Percentiles rank a stretch among this genome's conserved stretches.
Conservation (phyloP, 2,329 filamentous ascomycete species). For the Diaporthe ilicicola region DNA sequence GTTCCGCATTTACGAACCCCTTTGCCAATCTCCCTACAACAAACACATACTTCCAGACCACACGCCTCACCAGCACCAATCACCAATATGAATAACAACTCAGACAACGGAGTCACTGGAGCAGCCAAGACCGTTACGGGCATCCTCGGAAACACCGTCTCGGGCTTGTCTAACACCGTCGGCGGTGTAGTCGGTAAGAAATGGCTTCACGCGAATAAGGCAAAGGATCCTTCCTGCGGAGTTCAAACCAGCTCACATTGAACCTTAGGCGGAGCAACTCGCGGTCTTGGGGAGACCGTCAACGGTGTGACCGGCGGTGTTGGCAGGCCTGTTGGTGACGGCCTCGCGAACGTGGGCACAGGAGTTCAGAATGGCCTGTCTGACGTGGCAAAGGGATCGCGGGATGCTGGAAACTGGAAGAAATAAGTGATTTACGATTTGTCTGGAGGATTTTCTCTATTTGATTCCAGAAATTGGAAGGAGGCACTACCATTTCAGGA, state of each 20-base stretch:
- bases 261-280: conserved; percentile 61
- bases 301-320: conserved; percentile 61
- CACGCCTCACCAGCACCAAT: neutral
- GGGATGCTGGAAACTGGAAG: conserved; percentile 68
- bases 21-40: no score
- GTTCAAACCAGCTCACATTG: neutral
- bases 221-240: no score
- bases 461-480: no score
- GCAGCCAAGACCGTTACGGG: conserved; percentile 39
- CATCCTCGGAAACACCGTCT: conserved; percentile 43
- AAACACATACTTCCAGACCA: neutral
- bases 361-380: conserved; percentile 61
- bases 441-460: neutral
- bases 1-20: neutral
- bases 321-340: conserved; percentile 64
- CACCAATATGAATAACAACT: conserved; percentile 36
- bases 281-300: conserved; percentile 65
- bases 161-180: conserved; percentile 43
- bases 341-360: conserved; percentile 59
- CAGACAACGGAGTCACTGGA: conserved; percentile 40
- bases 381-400: conserved; percentile 60
- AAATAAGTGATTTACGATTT: conserved; percentile 31
- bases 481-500: no score
- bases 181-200: conserved; percentile 40
- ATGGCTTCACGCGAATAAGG: neutral